These are phyloP conservation scores for Neurospora crassa DNA, from an alignment of 2,329 filamentous ascomycete species.

Conservation along the genomic window DNA sequence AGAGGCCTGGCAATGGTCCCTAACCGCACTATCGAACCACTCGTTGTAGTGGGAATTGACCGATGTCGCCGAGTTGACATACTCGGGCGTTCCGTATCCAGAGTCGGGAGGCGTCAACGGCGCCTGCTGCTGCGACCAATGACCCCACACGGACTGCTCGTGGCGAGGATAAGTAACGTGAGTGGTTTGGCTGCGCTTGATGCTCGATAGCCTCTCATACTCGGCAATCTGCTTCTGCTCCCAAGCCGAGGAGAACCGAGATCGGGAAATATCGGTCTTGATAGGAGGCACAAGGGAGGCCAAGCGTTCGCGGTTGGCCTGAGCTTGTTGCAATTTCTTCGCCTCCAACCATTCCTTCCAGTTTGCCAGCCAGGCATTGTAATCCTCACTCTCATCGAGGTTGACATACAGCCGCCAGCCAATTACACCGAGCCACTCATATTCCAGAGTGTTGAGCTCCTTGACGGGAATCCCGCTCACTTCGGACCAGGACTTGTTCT, in stretches of 20 bases:
- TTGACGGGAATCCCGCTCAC: constrained; percentile 80
- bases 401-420: constrained; percentile 82
- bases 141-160: constrained; percentile 35
- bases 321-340: constrained; percentile 43
- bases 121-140: constrained; percentile 22
- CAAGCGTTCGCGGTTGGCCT: constrained; percentile 40
- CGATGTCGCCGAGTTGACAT: constrained; percentile 44
- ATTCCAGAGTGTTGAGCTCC: constrained; percentile 78
- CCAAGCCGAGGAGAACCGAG: constrained; percentile 32
- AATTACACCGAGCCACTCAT: constrained; percentile 78
- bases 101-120: constrained; percentile 51
- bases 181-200: constrained; percentile 29
- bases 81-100: constrained; percentile 52
- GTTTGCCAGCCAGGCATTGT: constrained; percentile 52
- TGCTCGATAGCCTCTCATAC: constrained; percentile 34
- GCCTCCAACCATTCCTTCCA: constrained; percentile 48
- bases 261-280: constrained; percentile 29
- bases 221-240: constrained; percentile 46
- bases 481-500: constrained; percentile 94
- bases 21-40: constrained; percentile 38
- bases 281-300: constrained; percentile 38
- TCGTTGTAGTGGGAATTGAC: constrained; percentile 48
- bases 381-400: constrained; percentile 64
- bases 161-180: constrained; percentile 31
- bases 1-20: constrained; percentile 22